Base-by-base conservation (phyloP, 192 early-diverging fungal species). In the Ambispora gerdemannii region DNA sequence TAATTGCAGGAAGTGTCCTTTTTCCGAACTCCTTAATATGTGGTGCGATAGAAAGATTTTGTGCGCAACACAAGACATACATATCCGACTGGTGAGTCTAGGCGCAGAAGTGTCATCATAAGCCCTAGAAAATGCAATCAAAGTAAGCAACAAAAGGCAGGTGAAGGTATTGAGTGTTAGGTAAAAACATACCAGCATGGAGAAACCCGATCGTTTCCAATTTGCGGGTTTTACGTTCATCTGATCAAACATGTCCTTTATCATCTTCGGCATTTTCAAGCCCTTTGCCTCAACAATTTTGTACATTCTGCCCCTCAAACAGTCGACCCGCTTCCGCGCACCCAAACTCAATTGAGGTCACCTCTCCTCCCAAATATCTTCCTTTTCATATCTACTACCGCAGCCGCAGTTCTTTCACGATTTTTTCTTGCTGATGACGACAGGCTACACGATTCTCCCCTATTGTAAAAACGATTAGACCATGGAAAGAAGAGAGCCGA, bases 231-330 rank as follows among this genome's bases (percentile, higher is more conserved):
- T 72, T 72, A 25, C 35, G 0, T 35, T 72, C 50, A 63, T 72
- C 71, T 63, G 0, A 52, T 70, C 32, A 25, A 74, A 51, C 53
- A 74, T 70, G 28, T 74, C 67, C n/a, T 74, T 74, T 33, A 74
- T 35, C 59, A 74, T 63, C n/a, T 74, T 74, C 11, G 73, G 67
- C 3, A 34, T 47, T 74, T 74, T 19, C 52, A 7, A 13, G 59
- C 73, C 24, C 50, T 58, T 52, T 70, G 59, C 31, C 10, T 1
- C 60, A 74, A 47, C 20, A 20, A 56, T 24, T 59, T 60, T 65
- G 51, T 73, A 22, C 63, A 51, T 20, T 55, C 31, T 61, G 31
- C 3, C 59, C 66, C 8, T 67, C 64, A 47, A 68, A 67, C 3
- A 60, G 51, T 74, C 47, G 30, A 63, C 65, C 47, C 15, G 73